Percentiles rank a stretch among this genome's conserved stretches.
These are phyloP conservation scores for Hericium erinaceus DNA, from an alignment of 768 basidiomycete species.

Conservation along the genomic window DNA sequence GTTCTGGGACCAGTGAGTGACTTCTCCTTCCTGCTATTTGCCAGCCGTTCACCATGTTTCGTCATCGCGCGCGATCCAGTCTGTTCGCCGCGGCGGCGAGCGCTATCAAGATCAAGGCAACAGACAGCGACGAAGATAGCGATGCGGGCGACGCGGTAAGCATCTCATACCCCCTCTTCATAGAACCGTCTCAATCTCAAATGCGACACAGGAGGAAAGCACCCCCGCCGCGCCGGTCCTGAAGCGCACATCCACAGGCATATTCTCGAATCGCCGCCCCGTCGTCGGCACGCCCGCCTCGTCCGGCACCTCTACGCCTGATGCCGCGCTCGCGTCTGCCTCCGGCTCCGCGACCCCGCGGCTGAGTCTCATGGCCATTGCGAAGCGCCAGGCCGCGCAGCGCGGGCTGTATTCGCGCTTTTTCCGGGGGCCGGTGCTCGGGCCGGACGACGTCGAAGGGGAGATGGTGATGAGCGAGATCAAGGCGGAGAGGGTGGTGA, in stretches of 20 bases:
- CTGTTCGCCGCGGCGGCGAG: conserved; percentile 77
- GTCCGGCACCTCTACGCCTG: conserved; percentile 30
- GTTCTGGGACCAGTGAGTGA: conserved; percentile 83
- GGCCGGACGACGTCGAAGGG: conserved; percentile 29
- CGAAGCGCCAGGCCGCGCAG: conserved; percentile 74
- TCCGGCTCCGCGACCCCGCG: conserved; percentile 22
- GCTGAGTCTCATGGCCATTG: conserved; percentile 46
- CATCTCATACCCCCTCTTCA: no score
- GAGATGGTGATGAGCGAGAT: neutral
- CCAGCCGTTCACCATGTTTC: no score
- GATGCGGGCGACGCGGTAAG: conserved; percentile 29
- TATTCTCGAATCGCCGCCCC: conserved; percentile 65
- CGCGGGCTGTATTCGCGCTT: conserved; percentile 72
- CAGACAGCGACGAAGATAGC: conserved; percentile 18
- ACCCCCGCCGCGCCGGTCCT: conserved; percentile 21
- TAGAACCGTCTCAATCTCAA: neutral
- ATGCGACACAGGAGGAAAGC: conserved; percentile 9
- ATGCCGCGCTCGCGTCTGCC: conserved; percentile 24
- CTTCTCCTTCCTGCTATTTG: neutral
- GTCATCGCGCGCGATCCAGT: conserved; percentile 28
- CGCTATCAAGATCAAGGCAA: conserved; percentile 65
- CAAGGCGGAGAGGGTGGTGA: neutral
- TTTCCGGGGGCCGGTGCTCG: conserved; percentile 66
- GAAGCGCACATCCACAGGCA: conserved; percentile 62
- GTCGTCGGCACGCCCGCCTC: conserved; percentile 37